Conservation (phyloP, 768 basidiomycete genomes). For the Porphyrellus cyaneotinctus region DNA sequence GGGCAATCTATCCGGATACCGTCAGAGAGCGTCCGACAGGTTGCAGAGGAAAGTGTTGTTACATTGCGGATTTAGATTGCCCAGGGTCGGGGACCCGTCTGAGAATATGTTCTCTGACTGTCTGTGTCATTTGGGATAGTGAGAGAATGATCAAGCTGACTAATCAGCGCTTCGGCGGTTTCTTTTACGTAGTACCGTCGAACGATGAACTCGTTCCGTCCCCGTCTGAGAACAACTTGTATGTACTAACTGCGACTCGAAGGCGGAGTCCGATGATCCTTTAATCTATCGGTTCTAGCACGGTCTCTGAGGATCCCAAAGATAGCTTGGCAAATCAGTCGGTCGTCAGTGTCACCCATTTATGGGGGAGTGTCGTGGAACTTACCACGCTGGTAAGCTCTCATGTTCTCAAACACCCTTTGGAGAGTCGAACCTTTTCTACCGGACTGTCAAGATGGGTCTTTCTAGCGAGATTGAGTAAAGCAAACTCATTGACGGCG, state of each 20-base stretch:
- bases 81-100: conserved; percentile 53
- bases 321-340: conserved; percentile 2
- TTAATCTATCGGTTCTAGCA: not conserved
- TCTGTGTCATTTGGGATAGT: conserved; percentile 58
- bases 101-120: conserved; percentile 50
- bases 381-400: not conserved
- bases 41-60: conserved; percentile 10
- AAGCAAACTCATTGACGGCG: not conserved
- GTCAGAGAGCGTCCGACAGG: not conserved
- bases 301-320: not conserved
- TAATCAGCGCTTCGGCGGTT: too few species aligned
- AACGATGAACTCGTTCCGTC: not conserved
- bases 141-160: too few species aligned
- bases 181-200: too few species aligned
- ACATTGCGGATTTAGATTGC: conserved; percentile 45
- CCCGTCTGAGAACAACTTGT: not conserved
- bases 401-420: not conserved
- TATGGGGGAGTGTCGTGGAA: not conserved
- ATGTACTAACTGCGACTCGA: too few species aligned
- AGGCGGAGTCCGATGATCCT: not conserved
- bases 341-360: not conserved
- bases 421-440: not conserved
- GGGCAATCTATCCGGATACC: conserved; percentile 49
- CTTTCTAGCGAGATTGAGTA: not conserved
- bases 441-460: not conserved